phyloP scores from a whole-genome alignment of 768 basidiomycete species.

The Naganishia vaughanmartiniae region DNA sequence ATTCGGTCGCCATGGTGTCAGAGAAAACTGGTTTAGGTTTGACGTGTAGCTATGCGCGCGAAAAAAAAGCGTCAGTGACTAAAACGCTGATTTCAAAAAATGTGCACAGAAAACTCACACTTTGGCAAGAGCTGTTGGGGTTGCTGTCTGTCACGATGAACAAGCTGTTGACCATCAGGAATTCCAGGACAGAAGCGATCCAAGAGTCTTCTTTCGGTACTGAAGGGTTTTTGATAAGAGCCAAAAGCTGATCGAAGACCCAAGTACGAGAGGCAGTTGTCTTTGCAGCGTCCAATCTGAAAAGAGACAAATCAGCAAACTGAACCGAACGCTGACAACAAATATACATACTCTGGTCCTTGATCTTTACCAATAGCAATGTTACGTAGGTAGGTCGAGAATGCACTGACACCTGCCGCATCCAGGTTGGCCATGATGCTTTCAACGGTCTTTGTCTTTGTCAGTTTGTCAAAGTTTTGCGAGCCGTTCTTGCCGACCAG shows the following conservation, averaged over 20 bases:
- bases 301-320: not conserved
- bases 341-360: conserved; percentile 53
- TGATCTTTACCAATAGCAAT: conserved; percentile 19
- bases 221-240: conserved; percentile 72
- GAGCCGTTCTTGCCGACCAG: conserved; percentile 77
- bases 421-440: conserved; percentile 73
- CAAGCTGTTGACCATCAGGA: conserved; percentile 76
- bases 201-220: conserved; percentile 76
- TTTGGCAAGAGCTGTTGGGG: conserved; percentile 61
- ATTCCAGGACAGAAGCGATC: conserved; percentile 72
- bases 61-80: not conserved
- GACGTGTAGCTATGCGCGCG: conserved; percentile 59
- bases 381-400: not conserved
- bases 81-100: not conserved
- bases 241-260: conserved; percentile 80
- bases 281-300: conserved; percentile 25
- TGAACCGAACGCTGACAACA: not conserved
- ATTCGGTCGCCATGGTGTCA: conserved; percentile 65
- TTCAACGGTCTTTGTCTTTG: conserved; percentile 89
- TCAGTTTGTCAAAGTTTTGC: conserved; percentile 85
- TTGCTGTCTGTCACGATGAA: conserved; percentile 73
- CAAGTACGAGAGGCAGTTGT: conserved; percentile 59
- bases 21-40: conserved; percentile 69
- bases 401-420: conserved; percentile 60
- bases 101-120: conserved; percentile 57